Percentiles rank a stretch among this genome's conserved stretches.
These are phyloP conservation scores for Gossypium sturtianum DNA, from an alignment of 345 rosid species.

Conservation along the genomic window DNA sequence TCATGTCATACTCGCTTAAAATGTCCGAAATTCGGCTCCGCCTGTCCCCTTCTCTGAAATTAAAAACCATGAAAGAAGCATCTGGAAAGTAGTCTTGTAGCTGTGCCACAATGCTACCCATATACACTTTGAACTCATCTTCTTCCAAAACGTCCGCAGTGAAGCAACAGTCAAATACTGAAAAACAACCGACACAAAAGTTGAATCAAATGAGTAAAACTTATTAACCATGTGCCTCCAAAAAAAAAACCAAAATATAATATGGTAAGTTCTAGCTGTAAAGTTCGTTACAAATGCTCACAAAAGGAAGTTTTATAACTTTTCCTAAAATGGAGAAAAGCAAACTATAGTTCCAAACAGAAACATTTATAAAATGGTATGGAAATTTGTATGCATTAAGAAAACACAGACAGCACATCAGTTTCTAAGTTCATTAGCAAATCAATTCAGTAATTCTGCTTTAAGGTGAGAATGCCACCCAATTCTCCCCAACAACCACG, in stretches of 20 bases:
- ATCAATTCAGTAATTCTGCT: constrained; percentile 11
- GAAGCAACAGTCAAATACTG: constrained; percentile 99
- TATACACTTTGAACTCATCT: constrained; percentile 84
- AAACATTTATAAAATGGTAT: not conserved
- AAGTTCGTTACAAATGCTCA: not conserved
- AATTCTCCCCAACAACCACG: not conserved
- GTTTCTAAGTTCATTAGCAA: constrained; percentile 3
- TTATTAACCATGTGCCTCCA: constrained; percentile 1
- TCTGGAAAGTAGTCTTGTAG: constrained; percentile 91
- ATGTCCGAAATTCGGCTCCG: constrained; percentile 84
- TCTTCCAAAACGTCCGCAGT: constrained; percentile 82
- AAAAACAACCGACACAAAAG: constrained; percentile 17
- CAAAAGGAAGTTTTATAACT: not conserved
- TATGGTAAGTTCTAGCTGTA: not conserved
- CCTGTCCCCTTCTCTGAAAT: constrained; percentile 90
- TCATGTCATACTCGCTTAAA: constrained; percentile 83
- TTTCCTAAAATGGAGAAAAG: not conserved
- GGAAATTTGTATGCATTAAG: not conserved
- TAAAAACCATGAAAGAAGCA: constrained; percentile 95
- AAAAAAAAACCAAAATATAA: not conserved
- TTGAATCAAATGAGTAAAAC: not conserved
- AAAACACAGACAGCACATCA: not conserved
- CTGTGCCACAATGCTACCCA: constrained; percentile 92
- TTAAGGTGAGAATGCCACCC: constrained; percentile 3
- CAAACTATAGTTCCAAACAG: not conserved